phyloP scores from a whole-genome alignment of 257 asterid species.

The Oldenlandia corymbosa region DNA sequence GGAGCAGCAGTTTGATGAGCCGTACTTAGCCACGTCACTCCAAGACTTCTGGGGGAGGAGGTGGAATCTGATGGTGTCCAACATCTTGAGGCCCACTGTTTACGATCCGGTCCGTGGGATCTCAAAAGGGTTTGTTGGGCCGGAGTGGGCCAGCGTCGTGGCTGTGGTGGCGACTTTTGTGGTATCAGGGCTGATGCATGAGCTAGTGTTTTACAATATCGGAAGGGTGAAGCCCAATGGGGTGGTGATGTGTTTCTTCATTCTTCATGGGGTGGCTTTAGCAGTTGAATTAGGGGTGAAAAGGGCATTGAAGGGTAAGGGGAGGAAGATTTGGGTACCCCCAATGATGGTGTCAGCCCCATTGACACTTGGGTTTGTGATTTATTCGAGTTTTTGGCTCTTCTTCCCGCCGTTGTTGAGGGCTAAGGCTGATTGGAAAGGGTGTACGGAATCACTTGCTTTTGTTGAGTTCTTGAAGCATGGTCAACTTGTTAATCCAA shows the following conservation, averaged over 20 bases:
- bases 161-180: constrained; percentile 37
- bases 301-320: constrained; percentile 13
- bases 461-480: constrained; percentile 41
- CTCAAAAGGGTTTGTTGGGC: neutral
- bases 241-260: constrained; percentile 31
- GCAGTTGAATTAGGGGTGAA: constrained; percentile 31
- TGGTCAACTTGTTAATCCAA: constrained; percentile 34
- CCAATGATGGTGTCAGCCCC: constrained; percentile 32
- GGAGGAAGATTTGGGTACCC: constrained; percentile 12
- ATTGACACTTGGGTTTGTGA: constrained; percentile 34
- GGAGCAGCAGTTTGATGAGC: constrained; percentile 46
- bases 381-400: constrained; percentile 39
- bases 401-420: constrained; percentile 50
- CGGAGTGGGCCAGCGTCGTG: constrained; percentile 20
- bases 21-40: constrained; percentile 42
- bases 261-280: constrained; percentile 39
- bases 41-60: constrained; percentile 67
- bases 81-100: constrained; percentile 32
- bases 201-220: constrained; percentile 42
- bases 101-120: constrained; percentile 26
- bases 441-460: constrained; percentile 51
- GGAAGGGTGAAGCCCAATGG: constrained; percentile 45
- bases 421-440: constrained; percentile 36
- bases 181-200: constrained; percentile 68
- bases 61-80: constrained; percentile 54